phyloP scores from a whole-genome alignment of 2,329 filamentous ascomycete species.

The Claviceps maximensis region DNA sequence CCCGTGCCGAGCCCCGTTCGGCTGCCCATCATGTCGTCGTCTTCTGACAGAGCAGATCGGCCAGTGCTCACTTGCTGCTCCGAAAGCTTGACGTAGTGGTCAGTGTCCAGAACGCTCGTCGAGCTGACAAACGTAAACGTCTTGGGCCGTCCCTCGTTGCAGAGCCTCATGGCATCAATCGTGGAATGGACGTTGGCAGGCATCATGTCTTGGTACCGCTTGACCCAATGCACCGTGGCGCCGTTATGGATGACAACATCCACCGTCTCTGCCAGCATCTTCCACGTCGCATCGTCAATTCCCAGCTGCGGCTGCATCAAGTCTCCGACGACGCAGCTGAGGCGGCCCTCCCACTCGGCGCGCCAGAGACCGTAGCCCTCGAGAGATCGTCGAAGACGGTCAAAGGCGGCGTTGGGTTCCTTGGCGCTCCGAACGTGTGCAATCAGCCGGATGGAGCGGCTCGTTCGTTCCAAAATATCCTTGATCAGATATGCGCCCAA shows the following conservation, averaged over 20 bases:
- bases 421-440: constrained; percentile 59
- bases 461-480: constrained; percentile 47
- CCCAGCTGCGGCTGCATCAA: constrained; percentile 61
- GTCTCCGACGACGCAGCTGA: constrained; percentile 61
- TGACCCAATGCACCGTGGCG: constrained; percentile 69
- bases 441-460: constrained; percentile 34
- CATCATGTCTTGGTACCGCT: constrained; percentile 59
- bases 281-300: constrained; percentile 52
- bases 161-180: constrained; percentile 62
- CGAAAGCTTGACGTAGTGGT: constrained; percentile 67
- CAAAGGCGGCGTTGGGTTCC: constrained; percentile 43
- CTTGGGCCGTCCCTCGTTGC: constrained; percentile 66
- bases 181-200: constrained; percentile 71
- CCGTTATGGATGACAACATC: constrained; percentile 77
- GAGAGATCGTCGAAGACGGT: constrained; percentile 53
- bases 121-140: constrained; percentile 66
- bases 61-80: constrained; percentile 36
- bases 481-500: constrained; percentile 67
- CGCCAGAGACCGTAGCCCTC: constrained; percentile 72
- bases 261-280: constrained; percentile 47
- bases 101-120: constrained; percentile 64
- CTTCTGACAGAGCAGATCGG: constrained; percentile 54
- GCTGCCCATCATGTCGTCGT: constrained; percentile 67
- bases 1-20: constrained; percentile 67
- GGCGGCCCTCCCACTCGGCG: constrained; percentile 48